Conservation (phyloP, 176 grass and related monocot species). For the Otatea glauca region DNA sequence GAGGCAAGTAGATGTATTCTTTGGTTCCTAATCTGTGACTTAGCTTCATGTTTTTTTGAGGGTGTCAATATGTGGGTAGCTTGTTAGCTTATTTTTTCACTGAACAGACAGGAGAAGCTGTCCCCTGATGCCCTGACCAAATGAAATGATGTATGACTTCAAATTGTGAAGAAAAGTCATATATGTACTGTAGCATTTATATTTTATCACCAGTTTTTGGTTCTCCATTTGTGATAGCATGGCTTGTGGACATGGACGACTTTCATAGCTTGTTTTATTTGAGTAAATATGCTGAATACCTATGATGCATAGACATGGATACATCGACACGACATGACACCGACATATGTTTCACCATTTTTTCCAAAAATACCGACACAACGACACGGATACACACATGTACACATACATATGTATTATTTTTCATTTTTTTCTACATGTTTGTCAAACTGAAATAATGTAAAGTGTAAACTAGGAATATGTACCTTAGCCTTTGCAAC, state of each 20-base stretch:
- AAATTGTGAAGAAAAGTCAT: background rate
- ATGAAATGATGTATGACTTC: background rate
- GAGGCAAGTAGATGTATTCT: constrained; percentile 48
- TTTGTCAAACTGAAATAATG: no score
- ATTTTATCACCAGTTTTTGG: background rate
- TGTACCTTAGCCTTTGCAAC: no score
- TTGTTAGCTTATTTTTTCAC: constrained; percentile 2
- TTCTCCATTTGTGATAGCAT: background rate
- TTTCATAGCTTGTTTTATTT: background rate
- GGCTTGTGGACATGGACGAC: background rate
- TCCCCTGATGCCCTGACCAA: background rate
- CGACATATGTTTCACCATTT: no score
- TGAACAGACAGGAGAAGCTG: background rate
- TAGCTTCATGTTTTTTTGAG: background rate
- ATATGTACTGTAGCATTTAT: background rate
- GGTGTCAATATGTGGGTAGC: background rate
- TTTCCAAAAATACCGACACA: no score
- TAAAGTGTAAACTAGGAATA: no score
- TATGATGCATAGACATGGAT: no score
- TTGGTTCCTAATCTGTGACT: background rate
- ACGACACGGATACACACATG: no score
- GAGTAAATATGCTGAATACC: background rate
- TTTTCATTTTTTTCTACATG: no score
- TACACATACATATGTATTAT: no score
- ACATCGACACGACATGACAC: no score